phyloP scores from a whole-genome alignment of 305 asterid species.

The Ajuga reptans region DNA sequence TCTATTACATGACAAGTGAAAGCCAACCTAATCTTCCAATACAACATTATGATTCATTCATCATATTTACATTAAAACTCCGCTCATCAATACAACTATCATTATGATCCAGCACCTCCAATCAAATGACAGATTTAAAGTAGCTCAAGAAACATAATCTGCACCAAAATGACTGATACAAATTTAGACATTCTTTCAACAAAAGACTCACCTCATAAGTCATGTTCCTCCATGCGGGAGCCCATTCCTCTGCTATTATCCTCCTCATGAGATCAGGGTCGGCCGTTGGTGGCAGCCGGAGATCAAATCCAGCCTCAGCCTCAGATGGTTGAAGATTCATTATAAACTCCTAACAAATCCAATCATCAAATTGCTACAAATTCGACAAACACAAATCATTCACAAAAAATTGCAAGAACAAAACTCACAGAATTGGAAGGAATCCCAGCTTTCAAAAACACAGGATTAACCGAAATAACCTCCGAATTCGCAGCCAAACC shows the following conservation, averaged over 20 bases:
- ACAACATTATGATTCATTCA: background rate
- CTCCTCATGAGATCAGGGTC: slow-evolving; percentile 63
- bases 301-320: slow-evolving; percentile 85
- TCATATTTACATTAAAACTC: background rate
- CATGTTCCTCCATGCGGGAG: slow-evolving; percentile 88
- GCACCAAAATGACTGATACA: background rate
- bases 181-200: background rate
- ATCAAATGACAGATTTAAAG: background rate
- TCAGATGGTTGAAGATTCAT: slow-evolving; percentile 97
- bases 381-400: background rate
- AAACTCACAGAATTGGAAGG: slow-evolving; percentile 51
- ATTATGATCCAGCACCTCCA: background rate
- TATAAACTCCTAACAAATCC: slow-evolving; percentile 51
- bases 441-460: slow-evolving; percentile 73
- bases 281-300: slow-evolving; percentile 68
- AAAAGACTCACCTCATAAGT: slow-evolving; percentile 46
- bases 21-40: too few relatives aligned
- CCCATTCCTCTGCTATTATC: slow-evolving; percentile 83
- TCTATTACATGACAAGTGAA: too few relatives aligned
- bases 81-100: background rate
- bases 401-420: slow-evolving; percentile 5
- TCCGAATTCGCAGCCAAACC: slow-evolving; percentile 70
- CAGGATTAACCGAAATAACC: slow-evolving; percentile 76
- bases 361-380: slow-evolving; percentile 5
- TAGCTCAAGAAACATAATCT: background rate